Evolutionary conservation across 1,284 basidiomycete species (phyloP), one percentile per base, ranked within the genome.

Genomic region (Rhodotorula sp.): DNA sequence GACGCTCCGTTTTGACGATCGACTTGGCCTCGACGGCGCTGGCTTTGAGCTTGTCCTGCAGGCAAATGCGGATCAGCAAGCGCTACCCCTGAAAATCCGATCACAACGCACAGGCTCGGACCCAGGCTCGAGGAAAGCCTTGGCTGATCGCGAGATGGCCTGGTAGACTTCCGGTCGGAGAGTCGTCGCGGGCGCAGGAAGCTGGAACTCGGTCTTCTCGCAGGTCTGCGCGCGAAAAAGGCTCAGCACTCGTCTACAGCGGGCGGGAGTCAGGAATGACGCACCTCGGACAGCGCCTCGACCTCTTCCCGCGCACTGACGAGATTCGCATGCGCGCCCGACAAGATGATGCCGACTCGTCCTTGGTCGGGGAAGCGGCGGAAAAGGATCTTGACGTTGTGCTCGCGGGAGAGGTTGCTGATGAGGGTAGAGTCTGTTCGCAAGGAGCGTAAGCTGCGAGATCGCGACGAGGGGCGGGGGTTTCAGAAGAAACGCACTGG

Each of bases 101-200:
- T 13, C 44, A 17, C 9, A 6, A 59, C 62, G 27, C 9, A 67
- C 69, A 17, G 60, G 46, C 29, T 46, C 36, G 3, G 60, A 44
- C 2, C 51, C 60, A 2, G 72, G 70, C 29, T 66, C 67, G 27
- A 74, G 53, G 59, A 56, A 74, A 15, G 58, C 61, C 56, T 74
- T 74, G 22, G 61, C 24, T 5, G 55, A 24, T 9, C 63, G 59
- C 19, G 67, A 69, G 29, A 71, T 54, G 15, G 70, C 55, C n/a
- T 74, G 72, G 30, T 67, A 74, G 7, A 74, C 60, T 36, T 74
- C 70, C 19, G 70, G 71, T 15, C 66, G 51, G 20, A 74, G 58
- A 2, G 39, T 60, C 17, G 59, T 39, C 19, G 66, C 58, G 0
- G 60, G 53, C 5, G 27, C 46, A 4, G 67, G 70, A 20, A 74